These are phyloP conservation scores for Hyaloscypha bicolor DNA, from an alignment of 495 filamentous ascomycete genomes.

Conservation along the genomic window DNA sequence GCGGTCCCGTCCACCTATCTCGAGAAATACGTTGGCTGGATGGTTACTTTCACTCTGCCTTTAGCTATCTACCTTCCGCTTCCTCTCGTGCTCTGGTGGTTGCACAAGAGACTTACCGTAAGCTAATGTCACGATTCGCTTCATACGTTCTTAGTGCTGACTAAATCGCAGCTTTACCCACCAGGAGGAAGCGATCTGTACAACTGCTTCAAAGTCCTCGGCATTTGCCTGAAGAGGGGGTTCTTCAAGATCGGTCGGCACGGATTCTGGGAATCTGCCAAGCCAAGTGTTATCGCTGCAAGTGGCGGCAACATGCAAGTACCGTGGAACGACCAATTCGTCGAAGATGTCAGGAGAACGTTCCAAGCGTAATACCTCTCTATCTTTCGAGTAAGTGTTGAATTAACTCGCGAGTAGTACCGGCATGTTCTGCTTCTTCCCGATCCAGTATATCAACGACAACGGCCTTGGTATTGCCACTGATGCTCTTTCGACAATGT, in stretches of 20 bases:
- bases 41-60: constrained; percentile 70
- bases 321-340: constrained; percentile 54
- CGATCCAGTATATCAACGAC: constrained; percentile 67
- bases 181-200: constrained; percentile 53
- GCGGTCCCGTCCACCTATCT: constrained; percentile 51
- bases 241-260: constrained; percentile 53
- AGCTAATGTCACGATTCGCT: constrained; percentile 21
- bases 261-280: constrained; percentile 66
- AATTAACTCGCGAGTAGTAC: too few species aligned
- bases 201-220: constrained; percentile 56
- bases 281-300: constrained; percentile 56
- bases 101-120: background rate
- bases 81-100: constrained; percentile 48
- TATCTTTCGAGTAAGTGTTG: too few species aligned
- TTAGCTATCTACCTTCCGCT: constrained; percentile 59
- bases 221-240: constrained; percentile 55
- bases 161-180: constrained; percentile 30
- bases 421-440: constrained; percentile 62
- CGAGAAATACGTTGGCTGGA: constrained; percentile 76
- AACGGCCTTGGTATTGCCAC: constrained; percentile 48
- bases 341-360: constrained; percentile 56
- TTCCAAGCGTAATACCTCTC: constrained; percentile 49
- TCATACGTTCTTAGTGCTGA: constrained; percentile 48
- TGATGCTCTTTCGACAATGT: constrained; percentile 58
- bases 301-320: constrained; percentile 44